phyloP scores from a whole-genome alignment of 306 rosid species.

The Vigna mungo region DNA sequence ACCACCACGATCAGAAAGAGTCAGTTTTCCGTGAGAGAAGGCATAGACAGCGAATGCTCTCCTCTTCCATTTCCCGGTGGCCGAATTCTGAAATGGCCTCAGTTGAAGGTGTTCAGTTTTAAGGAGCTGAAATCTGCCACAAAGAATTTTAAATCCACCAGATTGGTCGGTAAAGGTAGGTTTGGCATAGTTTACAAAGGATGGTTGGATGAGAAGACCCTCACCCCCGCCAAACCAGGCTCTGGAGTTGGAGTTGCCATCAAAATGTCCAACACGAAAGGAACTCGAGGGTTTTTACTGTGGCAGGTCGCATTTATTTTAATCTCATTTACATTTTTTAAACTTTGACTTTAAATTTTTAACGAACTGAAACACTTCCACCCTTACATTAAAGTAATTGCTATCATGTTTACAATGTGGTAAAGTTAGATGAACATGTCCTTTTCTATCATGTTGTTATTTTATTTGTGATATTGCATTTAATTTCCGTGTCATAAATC shows the following conservation, averaged over 20 bases:
- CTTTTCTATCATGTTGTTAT: slow-evolving; percentile 3
- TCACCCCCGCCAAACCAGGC: slow-evolving; percentile 63
- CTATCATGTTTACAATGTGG: too few relatives aligned
- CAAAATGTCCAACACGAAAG: slow-evolving; percentile 70
- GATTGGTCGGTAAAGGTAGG: slow-evolving; percentile 81
- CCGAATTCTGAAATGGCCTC: slow-evolving; percentile 58
- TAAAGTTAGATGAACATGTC: too few relatives aligned
- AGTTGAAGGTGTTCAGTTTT: slow-evolving; percentile 66
- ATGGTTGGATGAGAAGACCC: slow-evolving; percentile 81
- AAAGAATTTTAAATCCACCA: slow-evolving; percentile 64
- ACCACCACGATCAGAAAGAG: too few relatives aligned
- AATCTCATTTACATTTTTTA: neutral
- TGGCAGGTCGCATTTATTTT: slow-evolving; percentile 65
- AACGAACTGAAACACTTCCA: too few relatives aligned
- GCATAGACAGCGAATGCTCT: slow-evolving; percentile 38
- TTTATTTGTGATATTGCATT: slow-evolving; percentile 44
- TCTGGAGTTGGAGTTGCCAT: slow-evolving; percentile 75
- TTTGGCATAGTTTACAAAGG: slow-evolving; percentile 86
- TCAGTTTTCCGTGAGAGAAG: slow-evolving; percentile 36
- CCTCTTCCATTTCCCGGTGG: slow-evolving; percentile 40
- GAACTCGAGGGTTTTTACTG: slow-evolving; percentile 71
- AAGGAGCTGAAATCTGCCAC: slow-evolving; percentile 70
- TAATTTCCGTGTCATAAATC: too few relatives aligned
- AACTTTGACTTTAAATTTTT: too few relatives aligned
- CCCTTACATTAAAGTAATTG: too few relatives aligned